Base-by-base conservation (phyloP, 2,329 filamentous ascomycete genomes). In the Orbilia brochopaga region DNA sequence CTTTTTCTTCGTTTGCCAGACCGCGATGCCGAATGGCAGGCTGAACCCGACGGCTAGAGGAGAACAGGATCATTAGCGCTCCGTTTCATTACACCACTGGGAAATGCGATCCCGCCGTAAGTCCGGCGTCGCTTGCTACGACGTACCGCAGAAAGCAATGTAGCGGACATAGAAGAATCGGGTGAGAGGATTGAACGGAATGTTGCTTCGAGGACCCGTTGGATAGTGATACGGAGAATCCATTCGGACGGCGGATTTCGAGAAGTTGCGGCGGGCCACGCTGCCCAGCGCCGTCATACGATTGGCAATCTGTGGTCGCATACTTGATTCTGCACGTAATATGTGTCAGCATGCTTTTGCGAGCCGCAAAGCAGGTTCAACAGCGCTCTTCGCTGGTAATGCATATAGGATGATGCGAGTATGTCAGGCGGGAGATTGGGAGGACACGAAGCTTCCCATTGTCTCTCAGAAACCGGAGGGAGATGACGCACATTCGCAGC, bases 131-230 rank as follows among this genome's bases (percentile, higher is more conserved):
- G 5, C 35, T 53, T 40, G 66, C 56, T 48, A 48, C 6, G 32
- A 81, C 83, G 74, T 79, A 90, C 88, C 80, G 85, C 88, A 88
- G 84, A 90, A 94, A 74, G 80, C 80, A 89, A 91, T 95, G 88
- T 90, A 99, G 82, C 88, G 85, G 77, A 91, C 74, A 76, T 83
- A 86, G 81, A 99, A 99, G 83, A 85, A 90, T 83, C 88, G 90
- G 80, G 88, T 93, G 83, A 91, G 85, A 76, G 94, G 90, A 86
- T 99, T 96, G 88, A 99, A 99, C 76, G 94, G 94, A 76, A 99
- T 83, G 86, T 97, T 97, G 85, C 86, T 88, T 82, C 91, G 90
- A 79, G 93, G 90, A 76, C 93, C 94, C 85, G 97, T 93, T 78
- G 93, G 89, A 85, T 99, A 99, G 86, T 99, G 94, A 88, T 96